phyloP scores from a whole-genome alignment of 805 yeast genomes.

The Zygotorulaspora florentina region DNA sequence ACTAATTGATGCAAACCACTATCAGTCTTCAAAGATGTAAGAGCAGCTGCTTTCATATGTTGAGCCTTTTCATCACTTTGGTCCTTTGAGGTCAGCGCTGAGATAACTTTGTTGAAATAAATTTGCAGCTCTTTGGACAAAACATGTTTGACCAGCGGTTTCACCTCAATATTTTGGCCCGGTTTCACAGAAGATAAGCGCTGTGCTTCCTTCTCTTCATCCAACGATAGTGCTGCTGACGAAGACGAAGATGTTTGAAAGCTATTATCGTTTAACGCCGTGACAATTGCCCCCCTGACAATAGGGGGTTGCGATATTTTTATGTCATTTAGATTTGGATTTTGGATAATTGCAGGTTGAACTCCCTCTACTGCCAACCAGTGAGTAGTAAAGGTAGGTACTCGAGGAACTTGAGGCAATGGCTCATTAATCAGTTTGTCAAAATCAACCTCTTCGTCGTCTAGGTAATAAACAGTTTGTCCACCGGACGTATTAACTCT shows the following conservation, averaged over 20 bases:
- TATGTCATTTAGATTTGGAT: conserved; percentile 77
- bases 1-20: conserved; percentile 96
- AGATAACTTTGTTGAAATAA: conserved; percentile 85
- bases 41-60: conserved; percentile 68
- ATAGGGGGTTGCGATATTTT: conserved; percentile 65
- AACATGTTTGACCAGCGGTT: conserved; percentile 92
- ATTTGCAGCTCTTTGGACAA: conserved; percentile 89
- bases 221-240: conserved; percentile 12
- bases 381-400: conserved; percentile 88
- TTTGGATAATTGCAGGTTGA: conserved; percentile 96
- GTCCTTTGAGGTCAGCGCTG: conserved; percentile 61
- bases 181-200: conserved; percentile 36
- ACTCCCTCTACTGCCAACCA: conserved; percentile 99
- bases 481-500: conserved; percentile 90
- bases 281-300: conserved; percentile 76
- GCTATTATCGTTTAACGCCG: conserved; percentile 51
- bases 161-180: conserved; percentile 54
- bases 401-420: conserved; percentile 90
- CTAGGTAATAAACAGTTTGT: conserved; percentile 86
- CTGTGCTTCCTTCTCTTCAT: conserved; percentile 23
- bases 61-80: conserved; percentile 37
- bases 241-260: conserved; percentile 32
- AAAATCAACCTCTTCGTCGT: conserved; percentile 89
- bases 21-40: conserved; percentile 79
- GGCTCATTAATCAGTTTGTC: conserved; percentile 92